Conservation (phyloP, 2,329 filamentous ascomycete genomes). For the Aureobasidium sp. region DNA sequence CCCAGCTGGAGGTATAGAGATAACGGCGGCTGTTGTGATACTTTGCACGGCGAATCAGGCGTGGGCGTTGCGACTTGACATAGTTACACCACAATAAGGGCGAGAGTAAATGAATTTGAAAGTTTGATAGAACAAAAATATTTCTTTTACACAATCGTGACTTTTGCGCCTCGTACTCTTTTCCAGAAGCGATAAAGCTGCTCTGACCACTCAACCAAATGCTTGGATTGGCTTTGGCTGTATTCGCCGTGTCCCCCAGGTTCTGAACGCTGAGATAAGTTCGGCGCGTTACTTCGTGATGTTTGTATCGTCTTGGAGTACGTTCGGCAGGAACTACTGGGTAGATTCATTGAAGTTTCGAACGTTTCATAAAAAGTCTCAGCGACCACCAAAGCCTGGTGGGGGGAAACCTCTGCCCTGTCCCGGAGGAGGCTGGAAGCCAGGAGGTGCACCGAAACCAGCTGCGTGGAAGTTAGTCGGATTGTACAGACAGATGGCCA, state of each 20-base stretch:
- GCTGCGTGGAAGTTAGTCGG: not conserved
- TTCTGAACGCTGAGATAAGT: not conserved
- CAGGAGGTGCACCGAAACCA: constrained; percentile 19
- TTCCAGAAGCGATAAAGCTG: not conserved
- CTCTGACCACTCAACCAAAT: not conserved
- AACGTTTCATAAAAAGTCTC: not conserved
- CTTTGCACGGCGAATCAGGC: not conserved
- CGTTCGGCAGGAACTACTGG: not conserved
- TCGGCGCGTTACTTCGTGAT: not conserved
- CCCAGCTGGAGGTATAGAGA: not conserved
- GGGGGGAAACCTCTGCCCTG: constrained; percentile 9
- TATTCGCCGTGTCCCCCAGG: not conserved
- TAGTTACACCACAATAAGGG: not conserved
- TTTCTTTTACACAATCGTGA: constrained; percentile 3
- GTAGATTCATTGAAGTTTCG: not conserved
- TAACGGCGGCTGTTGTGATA: not conserved
- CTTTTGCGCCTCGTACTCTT: not conserved
- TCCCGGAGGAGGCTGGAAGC: constrained; percentile 40
- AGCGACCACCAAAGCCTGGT: constrained; percentile 9
- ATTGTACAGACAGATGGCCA: not conserved
- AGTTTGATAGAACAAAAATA: not conserved
- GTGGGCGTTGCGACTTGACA: not conserved
- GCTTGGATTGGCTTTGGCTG: not conserved
- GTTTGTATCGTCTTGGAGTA: not conserved
- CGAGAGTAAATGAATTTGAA: not conserved